Base-by-base conservation (phyloP, 139 green algal species). In the Pleodorina starrii region DNA sequence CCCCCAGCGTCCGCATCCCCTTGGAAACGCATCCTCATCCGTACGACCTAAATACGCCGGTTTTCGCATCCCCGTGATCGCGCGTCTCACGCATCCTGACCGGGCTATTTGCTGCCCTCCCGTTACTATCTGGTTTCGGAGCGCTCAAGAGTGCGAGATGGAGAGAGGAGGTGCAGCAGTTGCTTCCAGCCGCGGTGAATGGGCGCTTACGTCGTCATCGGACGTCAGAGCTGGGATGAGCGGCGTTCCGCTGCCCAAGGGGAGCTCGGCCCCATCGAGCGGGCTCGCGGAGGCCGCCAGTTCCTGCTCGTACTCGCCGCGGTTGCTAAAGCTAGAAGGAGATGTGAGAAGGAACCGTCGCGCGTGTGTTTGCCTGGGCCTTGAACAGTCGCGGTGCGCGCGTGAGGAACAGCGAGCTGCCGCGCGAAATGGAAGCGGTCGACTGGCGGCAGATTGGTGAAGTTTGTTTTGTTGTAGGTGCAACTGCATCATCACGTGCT, bases 171-270 rank as follows among this genome's bases (percentile, higher is more conserved):
- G n/a, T n/a, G n/a, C n/a, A n/a, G n/a, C n/a, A n/a, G n/a, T n/a
- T n/a, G n/a, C n/a, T n/a, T n/a, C n/a, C n/a, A n/a, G n/a, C n/a
- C n/a, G n/a, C n/a, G n/a, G n/a, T n/a, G n/a, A n/a, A n/a, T n/a
- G n/a, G n/a, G n/a, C 7, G 54, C 80, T 86, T 71, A 86, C 80
- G n/a, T 86, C 80, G 43, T 86, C 80, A 19, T 86, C 80, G 12
- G 59, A 60, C 3, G 2, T 27, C 1, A 86, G 80, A n/a, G 17
- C 59, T 0, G 50, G 50, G 23, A 76, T 85, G 21, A 85, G 51
- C 21, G 78, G 80, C 5, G 54, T 42, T 25, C 40, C 80, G 40
- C 40, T 29, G 29, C 74, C 32, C 14, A 43, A 23, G 35, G 74
- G 74, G 9, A 82, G 44, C 44, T 82, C 74, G 74, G 35, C 74